These are phyloP conservation scores for Talaromyces ruber DNA, from an alignment of 495 filamentous ascomycete genomes.

Conservation along the genomic window DNA sequence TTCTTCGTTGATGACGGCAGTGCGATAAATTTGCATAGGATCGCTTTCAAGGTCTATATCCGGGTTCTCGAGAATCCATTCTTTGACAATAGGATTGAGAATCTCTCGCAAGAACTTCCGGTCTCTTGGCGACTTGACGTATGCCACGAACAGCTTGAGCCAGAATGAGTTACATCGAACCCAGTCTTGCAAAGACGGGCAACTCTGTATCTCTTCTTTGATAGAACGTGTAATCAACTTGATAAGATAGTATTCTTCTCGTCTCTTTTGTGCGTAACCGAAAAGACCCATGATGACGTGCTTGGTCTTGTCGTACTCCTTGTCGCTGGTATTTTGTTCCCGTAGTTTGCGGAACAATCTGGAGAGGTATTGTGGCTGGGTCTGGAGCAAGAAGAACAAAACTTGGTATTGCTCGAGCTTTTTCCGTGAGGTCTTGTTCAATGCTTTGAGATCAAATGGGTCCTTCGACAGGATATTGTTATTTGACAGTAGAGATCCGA, in stretches of 20 bases:
- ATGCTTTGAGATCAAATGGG: slow-evolving; percentile 90
- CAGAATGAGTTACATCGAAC: slow-evolving; percentile 89
- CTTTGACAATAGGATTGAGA: slow-evolving; percentile 70
- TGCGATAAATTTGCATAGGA: slow-evolving; percentile 93
- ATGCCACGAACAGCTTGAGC: slow-evolving; percentile 75
- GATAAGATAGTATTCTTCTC: slow-evolving; percentile 94
- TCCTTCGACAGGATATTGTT: slow-evolving; percentile 81
- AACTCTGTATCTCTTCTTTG: slow-evolving; percentile 76
- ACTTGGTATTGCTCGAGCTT: slow-evolving; percentile 97
- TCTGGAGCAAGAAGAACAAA: slow-evolving; percentile 95
- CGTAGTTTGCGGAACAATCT: slow-evolving; percentile 76
- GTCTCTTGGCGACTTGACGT: slow-evolving; percentile 85
- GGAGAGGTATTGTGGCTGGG: slow-evolving; percentile 89
- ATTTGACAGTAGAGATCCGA: slow-evolving; percentile 78
- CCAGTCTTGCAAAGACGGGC: slow-evolving; percentile 70
- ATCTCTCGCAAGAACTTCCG: slow-evolving; percentile 85
- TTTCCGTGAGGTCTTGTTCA: slow-evolving; percentile 91
- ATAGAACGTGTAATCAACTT: slow-evolving; percentile 79
- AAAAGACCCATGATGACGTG: slow-evolving; percentile 95
- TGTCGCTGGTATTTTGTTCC: slow-evolving; percentile 79
- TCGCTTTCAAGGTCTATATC: slow-evolving; percentile 92
- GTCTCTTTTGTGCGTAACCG: slow-evolving; percentile 90
- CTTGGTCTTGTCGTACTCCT: slow-evolving; percentile 85
- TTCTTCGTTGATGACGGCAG: slow-evolving; percentile 93
- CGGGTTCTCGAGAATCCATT: slow-evolving; percentile 86